These are phyloP conservation scores for Colletotrichum graminicola DNA, from an alignment of 2,329 filamentous ascomycete species.

Conservation along the genomic window DNA sequence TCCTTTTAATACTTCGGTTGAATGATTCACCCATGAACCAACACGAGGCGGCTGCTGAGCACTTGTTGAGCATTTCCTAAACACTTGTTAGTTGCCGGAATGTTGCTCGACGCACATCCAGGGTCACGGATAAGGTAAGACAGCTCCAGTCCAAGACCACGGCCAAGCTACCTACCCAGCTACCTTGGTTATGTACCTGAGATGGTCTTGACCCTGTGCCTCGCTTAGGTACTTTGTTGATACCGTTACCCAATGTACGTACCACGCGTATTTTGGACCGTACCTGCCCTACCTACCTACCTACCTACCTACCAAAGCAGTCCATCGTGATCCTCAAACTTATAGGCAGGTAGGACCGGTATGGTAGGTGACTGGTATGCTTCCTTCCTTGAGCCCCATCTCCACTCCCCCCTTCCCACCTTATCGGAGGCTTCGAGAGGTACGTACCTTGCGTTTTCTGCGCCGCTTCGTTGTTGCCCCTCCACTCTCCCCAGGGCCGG, in stretches of 20 bases:
- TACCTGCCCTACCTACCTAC: too few relatives aligned
- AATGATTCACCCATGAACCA: neutral
- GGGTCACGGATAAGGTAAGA: slow-evolving; percentile 18
- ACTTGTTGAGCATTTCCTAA: slow-evolving; percentile 1
- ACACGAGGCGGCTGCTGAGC: neutral
- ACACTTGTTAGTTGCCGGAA: neutral
- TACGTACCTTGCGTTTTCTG: neutral
- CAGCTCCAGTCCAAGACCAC: slow-evolving; percentile 2
- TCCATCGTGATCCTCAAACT: too few relatives aligned
- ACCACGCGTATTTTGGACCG: too few relatives aligned
- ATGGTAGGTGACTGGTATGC: too few relatives aligned
- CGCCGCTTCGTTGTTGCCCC: neutral
- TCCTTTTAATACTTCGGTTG: neutral
- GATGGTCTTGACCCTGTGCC: too few relatives aligned
- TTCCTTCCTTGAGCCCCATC: neutral
- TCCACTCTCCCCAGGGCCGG: neutral
- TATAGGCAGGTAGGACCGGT: too few relatives aligned
- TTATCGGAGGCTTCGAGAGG: neutral
- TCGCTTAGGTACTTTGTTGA: too few relatives aligned
- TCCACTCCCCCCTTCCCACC: neutral
- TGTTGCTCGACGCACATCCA: neutral
- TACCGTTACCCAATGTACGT: too few relatives aligned
- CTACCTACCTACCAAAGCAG: too few relatives aligned
- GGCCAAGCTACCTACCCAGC: neutral
- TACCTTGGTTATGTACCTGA: neutral